phyloP scores from a whole-genome alignment of 2,329 filamentous ascomycete species.

The Diaporthe amygdali region DNA sequence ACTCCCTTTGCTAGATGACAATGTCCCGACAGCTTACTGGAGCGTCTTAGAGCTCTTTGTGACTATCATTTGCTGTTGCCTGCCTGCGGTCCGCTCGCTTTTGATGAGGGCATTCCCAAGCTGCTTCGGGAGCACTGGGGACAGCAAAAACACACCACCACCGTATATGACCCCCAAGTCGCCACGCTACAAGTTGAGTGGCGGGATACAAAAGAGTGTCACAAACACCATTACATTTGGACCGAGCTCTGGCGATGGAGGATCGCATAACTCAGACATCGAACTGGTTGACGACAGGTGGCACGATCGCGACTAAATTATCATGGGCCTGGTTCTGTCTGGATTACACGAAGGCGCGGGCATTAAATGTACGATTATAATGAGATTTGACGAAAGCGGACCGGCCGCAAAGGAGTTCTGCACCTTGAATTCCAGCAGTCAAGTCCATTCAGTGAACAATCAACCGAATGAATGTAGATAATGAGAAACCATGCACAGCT shows the following conservation, averaged over 20 bases:
- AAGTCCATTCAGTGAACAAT: background rate
- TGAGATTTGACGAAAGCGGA: background rate
- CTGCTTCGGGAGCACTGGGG: background rate
- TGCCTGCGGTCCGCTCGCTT: background rate
- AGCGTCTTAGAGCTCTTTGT: background rate
- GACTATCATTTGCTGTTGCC: slow-evolving; percentile 5
- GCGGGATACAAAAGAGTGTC: background rate
- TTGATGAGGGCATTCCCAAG: background rate
- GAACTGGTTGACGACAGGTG: slow-evolving; percentile 1
- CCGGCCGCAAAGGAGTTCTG: background rate
- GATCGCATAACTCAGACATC: background rate
- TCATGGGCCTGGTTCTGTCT: background rate
- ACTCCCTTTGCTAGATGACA: background rate
- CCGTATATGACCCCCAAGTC: background rate
- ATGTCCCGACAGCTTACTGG: slow-evolving; percentile 5
- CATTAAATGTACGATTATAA: background rate
- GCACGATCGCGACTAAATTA: background rate
- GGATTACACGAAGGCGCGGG: background rate
- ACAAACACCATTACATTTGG: background rate
- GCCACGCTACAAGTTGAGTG: background rate
- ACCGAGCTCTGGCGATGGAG: background rate
- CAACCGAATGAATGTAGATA: background rate
- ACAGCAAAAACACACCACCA: background rate
- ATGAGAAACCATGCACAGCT: background rate
- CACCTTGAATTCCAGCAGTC: background rate